phyloP scores from a whole-genome alignment of 768 basidiomycete genomes.

The Termitomyces sp. region DNA sequence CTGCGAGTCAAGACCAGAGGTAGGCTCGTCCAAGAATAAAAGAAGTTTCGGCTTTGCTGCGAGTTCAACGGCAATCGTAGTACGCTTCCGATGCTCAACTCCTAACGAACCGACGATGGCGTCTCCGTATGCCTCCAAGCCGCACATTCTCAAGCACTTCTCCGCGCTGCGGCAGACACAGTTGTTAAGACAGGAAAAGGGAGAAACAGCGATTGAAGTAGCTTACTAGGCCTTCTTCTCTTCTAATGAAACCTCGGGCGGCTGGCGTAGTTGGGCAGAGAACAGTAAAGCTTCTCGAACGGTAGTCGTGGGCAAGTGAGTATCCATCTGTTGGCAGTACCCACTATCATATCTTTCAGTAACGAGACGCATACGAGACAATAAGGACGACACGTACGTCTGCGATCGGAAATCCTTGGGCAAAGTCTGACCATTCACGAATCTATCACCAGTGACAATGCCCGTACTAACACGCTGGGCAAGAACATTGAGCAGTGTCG shows the following conservation, averaged over 20 bases:
- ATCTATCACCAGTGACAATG: conserved; percentile 33
- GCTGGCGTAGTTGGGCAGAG: conserved; percentile 79
- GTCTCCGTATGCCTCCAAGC: conserved; percentile 60
- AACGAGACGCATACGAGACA: background rate
- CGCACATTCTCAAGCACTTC: conserved; percentile 44
- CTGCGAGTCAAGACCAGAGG: conserved; percentile 84
- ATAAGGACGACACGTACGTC: conserved; percentile 27
- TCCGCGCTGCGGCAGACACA: conserved; percentile 6
- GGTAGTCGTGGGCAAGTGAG: conserved; percentile 69
- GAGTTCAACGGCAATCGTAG: conserved; percentile 85
- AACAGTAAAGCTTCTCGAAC: conserved; percentile 80
- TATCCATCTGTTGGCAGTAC: conserved; percentile 86
- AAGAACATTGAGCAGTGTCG: conserved; percentile 43
- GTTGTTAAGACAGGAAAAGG: background rate
- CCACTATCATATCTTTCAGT: conserved; percentile 30
- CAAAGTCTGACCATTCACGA: conserved; percentile 38
- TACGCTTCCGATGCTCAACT: conserved; percentile 74
- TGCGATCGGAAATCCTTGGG: conserved; percentile 47
- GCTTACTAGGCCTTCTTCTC: conserved; percentile 82
- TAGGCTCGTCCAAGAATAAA: conserved; percentile 88
- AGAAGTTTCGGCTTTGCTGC: conserved; percentile 83
- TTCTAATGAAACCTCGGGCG: conserved; percentile 51
- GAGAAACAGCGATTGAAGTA: background rate
- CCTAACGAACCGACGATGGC: conserved; percentile 66
- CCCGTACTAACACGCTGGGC: conserved; percentile 34